Conservation (phyloP, 2,329 filamentous ascomycete species). For the Exophiala lecanii-corni region DNA sequence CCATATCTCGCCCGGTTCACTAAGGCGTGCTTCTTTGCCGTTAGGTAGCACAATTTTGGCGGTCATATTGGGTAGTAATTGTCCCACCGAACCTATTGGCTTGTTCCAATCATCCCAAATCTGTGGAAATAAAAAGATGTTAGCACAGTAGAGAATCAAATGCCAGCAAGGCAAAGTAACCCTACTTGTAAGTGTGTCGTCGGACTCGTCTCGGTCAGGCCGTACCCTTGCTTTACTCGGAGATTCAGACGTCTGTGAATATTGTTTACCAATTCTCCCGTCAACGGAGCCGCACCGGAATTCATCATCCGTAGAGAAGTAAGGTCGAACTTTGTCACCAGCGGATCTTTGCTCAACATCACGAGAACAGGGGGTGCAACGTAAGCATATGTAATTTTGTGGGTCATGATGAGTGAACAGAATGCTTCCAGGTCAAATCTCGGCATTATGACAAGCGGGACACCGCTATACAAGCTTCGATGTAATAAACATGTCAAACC, state of each 20-base stretch:
- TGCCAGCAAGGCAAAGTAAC: too few species aligned
- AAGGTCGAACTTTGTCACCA: conserved; percentile 64
- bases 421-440: conserved; percentile 69
- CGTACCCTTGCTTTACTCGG: conserved; percentile 65
- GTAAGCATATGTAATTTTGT: conserved; percentile 62
- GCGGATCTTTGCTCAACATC: conserved; percentile 61
- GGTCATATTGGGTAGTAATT: conserved; percentile 42
- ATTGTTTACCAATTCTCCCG: conserved; percentile 64
- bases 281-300: conserved; percentile 72
- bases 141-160: too few species aligned
- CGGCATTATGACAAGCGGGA: conserved; percentile 65
- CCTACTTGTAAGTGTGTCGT: too few species aligned
- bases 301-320: conserved; percentile 61
- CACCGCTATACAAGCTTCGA: conserved; percentile 66
- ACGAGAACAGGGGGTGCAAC: conserved; percentile 79
- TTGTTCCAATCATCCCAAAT: background rate
- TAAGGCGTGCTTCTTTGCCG: background rate
- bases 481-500: too few species aligned
- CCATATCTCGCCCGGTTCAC: conserved; percentile 43
- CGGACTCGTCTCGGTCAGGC: conserved; percentile 64
- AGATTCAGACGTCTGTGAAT: conserved; percentile 59
- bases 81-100: background rate
- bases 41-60: conserved; percentile 47
- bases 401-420: conserved; percentile 60
- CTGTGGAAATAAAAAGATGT: background rate